phyloP scores from a whole-genome alignment of 2,329 filamentous ascomycete species.

The Aureobasidium uvarum region DNA sequence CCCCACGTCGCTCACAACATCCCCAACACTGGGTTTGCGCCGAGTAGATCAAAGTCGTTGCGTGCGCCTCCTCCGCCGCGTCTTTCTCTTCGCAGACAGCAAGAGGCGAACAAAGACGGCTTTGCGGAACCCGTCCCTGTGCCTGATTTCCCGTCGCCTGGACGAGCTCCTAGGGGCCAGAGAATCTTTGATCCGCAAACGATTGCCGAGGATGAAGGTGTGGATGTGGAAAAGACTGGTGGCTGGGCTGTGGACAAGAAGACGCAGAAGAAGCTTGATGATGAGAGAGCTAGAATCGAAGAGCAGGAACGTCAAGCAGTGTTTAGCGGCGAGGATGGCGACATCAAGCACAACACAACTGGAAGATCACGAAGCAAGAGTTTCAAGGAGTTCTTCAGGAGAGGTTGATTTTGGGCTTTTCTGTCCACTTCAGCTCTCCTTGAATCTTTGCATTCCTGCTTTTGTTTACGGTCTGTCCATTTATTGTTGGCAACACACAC shows the following conservation, averaged over 20 bases:
- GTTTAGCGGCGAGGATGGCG: slow-evolving; percentile 9
- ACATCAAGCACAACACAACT: slow-evolving; percentile 13
- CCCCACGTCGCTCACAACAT: slow-evolving; percentile 1
- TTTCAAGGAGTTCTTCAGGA: slow-evolving; percentile 24
- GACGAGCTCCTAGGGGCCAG: slow-evolving; percentile 3
- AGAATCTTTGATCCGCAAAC: slow-evolving; percentile 24
- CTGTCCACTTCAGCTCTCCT: not conserved
- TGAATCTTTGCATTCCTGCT: not conserved
- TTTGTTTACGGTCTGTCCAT: too few relatives aligned
- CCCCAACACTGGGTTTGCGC: slow-evolving; percentile 16
- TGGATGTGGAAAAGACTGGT: slow-evolving; percentile 16
- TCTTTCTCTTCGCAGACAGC: not conserved
- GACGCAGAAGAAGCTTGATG: slow-evolving; percentile 24
- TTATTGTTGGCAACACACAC: not conserved
- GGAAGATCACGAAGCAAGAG: slow-evolving; percentile 20
- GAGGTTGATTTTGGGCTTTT: not conserved
- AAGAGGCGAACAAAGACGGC: not conserved
- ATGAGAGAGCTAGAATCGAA: slow-evolving; percentile 6
- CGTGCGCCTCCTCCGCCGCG: slow-evolving; percentile 18
- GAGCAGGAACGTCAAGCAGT: slow-evolving; percentile 17
- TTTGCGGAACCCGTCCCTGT: not conserved
- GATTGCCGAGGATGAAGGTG: slow-evolving; percentile 20
- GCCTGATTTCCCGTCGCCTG: slow-evolving; percentile 20
- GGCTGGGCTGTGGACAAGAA: slow-evolving; percentile 22
- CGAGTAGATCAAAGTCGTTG: slow-evolving; percentile 15